A percentile compares a stretch with the other conserved stretches of the same genome.
phyloP scores from a whole-genome alignment of 2,329 filamentous ascomycete genomes.

The Dothiorella sarmentorum region DNA sequence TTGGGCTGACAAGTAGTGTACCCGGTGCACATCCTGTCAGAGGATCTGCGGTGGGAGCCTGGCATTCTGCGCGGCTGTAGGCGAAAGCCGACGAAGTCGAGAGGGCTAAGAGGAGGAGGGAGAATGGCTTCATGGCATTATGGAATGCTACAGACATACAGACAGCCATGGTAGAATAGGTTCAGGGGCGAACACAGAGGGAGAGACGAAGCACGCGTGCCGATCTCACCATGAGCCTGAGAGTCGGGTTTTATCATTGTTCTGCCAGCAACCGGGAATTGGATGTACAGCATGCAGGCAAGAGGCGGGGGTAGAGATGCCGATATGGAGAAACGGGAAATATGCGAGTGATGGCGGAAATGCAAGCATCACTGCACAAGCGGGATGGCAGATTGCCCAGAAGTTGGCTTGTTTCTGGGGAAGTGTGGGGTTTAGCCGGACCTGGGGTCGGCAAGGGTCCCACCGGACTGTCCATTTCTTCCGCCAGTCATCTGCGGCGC shows the following conservation, averaged over 20 bases:
- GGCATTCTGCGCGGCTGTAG: conserved; percentile 28
- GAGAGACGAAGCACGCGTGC: background rate
- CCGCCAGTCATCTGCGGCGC: background rate
- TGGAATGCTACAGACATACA: background rate
- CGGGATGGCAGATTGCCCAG: conserved; percentile 2
- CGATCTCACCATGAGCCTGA: background rate
- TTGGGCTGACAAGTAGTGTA: conserved; percentile 31
- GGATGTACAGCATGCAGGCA: conserved; percentile 23
- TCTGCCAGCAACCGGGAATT: conserved; percentile 27
- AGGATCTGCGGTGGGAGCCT: conserved; percentile 35
- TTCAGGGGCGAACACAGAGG: background rate
- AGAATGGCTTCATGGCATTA: background rate
- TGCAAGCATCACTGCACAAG: background rate
- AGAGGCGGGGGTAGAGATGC: background rate
- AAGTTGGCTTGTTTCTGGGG: background rate
- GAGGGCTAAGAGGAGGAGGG: background rate
- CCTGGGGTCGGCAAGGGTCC: background rate
- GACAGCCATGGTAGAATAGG: background rate
- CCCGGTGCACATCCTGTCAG: conserved; percentile 38
- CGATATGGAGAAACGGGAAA: conserved; percentile 7
- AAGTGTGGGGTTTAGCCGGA: conserved; percentile 16
- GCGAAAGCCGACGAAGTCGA: conserved; percentile 29
- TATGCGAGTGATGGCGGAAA: background rate
- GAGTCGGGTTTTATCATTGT: background rate
- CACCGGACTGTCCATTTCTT: background rate